Conservation (phyloP, 441 rosid species). For the Eruca vesicaria region DNA sequence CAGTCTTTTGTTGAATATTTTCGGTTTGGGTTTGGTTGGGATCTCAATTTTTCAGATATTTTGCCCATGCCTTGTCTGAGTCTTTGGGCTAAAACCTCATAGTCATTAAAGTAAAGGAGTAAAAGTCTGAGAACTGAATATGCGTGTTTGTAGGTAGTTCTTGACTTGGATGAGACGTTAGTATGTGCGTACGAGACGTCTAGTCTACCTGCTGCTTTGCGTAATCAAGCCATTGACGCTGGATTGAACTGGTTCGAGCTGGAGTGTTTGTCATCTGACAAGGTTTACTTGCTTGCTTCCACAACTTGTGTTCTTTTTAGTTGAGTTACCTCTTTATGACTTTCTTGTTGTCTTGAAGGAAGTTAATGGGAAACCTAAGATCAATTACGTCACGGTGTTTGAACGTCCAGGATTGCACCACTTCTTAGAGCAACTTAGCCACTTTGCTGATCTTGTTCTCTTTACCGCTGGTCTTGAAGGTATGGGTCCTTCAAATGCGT, state of each 20-base stretch:
- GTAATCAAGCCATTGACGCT: slow-evolving; percentile 67
- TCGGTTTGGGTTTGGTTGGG: too few species aligned
- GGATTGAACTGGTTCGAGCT: slow-evolving; percentile 86
- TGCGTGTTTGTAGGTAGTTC: slow-evolving; percentile 64
- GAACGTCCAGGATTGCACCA: slow-evolving; percentile 93
- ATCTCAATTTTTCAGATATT: too few species aligned
- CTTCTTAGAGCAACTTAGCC: slow-evolving; percentile 67
- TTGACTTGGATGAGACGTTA: slow-evolving; percentile 93
- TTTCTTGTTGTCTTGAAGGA: slow-evolving; percentile 54
- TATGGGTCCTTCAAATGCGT: slow-evolving; percentile 15
- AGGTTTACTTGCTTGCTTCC: slow-evolving; percentile 46
- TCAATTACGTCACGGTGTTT: slow-evolving; percentile 90
- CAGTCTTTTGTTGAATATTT: too few species aligned
- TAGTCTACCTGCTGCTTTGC: slow-evolving; percentile 58
- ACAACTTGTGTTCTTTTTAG: background rate
- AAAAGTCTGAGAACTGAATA: slow-evolving; percentile 9
- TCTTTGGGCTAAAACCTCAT: too few species aligned
- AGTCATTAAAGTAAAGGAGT: background rate
- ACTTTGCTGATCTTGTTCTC: slow-evolving; percentile 82
- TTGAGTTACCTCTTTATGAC: background rate
- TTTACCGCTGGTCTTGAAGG: slow-evolving; percentile 99
- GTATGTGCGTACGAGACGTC: slow-evolving; percentile 87
- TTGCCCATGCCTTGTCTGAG: too few species aligned
- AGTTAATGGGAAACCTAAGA: slow-evolving; percentile 72
- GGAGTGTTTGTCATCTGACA: slow-evolving; percentile 77